Conservation (phyloP, 2,329 filamentous ascomycete species). For the Cryphonectria naterciae region DNA sequence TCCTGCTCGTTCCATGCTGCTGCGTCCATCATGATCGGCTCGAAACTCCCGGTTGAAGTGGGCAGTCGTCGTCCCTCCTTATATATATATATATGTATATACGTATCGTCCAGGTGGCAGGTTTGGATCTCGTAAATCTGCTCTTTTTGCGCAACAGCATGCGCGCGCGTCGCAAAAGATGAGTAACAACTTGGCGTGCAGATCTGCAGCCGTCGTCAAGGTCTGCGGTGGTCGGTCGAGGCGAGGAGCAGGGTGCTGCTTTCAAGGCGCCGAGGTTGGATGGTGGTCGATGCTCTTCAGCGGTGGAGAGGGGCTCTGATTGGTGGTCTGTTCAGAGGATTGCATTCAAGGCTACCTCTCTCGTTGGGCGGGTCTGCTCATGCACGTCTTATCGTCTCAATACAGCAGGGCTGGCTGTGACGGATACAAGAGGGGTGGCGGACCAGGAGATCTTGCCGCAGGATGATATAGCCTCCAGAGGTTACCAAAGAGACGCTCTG, state of each 20-base stretch:
- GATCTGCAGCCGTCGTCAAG: not conserved
- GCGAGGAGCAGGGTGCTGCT: not conserved
- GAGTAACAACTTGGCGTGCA: slow-evolving; percentile 14
- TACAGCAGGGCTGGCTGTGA: slow-evolving; percentile 10
- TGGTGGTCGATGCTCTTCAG: slow-evolving; percentile 20
- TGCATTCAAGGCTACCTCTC: slow-evolving; percentile 17
- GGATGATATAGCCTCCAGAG: not conserved
- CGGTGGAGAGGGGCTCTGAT: slow-evolving; percentile 20
- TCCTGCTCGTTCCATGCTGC: slow-evolving; percentile 61
- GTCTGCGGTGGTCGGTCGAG: not conserved
- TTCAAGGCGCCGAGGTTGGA: slow-evolving; percentile 6
- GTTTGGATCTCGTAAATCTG: not conserved
- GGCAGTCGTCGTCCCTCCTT: not conserved
- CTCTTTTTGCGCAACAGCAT: slow-evolving; percentile 10
- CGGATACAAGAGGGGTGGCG: slow-evolving; percentile 1
- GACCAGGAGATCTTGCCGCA: not conserved
- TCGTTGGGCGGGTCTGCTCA: slow-evolving; percentile 23
- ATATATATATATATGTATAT: no score
- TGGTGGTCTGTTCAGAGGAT: slow-evolving; percentile 24
- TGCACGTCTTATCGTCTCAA: slow-evolving; percentile 24
- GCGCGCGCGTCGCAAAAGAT: slow-evolving; percentile 19
- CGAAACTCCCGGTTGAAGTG: not conserved
- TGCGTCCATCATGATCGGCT: slow-evolving; percentile 54
- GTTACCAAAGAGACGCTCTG: not conserved
- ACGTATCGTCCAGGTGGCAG: not conserved